A percentile compares a stretch with the other conserved stretches of the same genome.
These are phyloP conservation scores for Chlorella sp. DNA, from an alignment of 139 green algal genomes.

Conservation along the genomic window DNA sequence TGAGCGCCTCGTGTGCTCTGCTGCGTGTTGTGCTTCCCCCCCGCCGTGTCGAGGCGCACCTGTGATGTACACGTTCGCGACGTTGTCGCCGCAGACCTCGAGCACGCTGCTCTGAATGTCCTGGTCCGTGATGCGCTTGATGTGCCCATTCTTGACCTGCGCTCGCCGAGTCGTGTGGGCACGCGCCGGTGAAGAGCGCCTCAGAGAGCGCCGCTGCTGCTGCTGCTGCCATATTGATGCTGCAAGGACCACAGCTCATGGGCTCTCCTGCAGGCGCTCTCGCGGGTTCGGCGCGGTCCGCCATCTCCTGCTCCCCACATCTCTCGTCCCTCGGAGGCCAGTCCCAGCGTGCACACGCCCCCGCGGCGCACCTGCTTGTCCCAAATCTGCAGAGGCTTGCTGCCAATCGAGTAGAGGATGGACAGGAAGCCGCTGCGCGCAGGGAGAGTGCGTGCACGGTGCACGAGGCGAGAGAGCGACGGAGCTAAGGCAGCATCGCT, in stretches of 20 bases:
- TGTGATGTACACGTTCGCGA: constrained; percentile 87
- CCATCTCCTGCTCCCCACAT: too few species aligned
- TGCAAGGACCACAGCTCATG: neutral
- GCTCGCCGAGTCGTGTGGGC: too few species aligned
- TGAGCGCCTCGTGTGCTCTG: too few species aligned
- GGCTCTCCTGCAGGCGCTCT: too few species aligned
- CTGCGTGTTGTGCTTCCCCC: too few species aligned
- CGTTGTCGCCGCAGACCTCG: constrained; percentile 88
- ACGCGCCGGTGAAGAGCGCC: neutral
- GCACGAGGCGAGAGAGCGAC: too few species aligned
- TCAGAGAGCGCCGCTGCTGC: neutral
- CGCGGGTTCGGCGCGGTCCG: too few species aligned
- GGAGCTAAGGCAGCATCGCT: too few species aligned
- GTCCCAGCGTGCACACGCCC: neutral
- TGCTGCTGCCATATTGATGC: neutral
- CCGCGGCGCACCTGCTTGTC: constrained; percentile 67
- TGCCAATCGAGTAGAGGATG: constrained; percentile 93
- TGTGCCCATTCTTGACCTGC: constrained; percentile 89
- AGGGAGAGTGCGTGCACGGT: too few species aligned
- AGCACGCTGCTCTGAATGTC: constrained; percentile 94
- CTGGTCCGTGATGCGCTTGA: constrained; percentile 93
- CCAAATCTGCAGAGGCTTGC: constrained; percentile 95
- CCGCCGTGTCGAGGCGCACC: neutral
- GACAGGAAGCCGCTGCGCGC: constrained; percentile 14
- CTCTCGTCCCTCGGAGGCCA: too few species aligned